These are phyloP conservation scores for Cucurbita argyrosperma DNA, from an alignment of 306 rosid species.

Conservation along the genomic window DNA sequence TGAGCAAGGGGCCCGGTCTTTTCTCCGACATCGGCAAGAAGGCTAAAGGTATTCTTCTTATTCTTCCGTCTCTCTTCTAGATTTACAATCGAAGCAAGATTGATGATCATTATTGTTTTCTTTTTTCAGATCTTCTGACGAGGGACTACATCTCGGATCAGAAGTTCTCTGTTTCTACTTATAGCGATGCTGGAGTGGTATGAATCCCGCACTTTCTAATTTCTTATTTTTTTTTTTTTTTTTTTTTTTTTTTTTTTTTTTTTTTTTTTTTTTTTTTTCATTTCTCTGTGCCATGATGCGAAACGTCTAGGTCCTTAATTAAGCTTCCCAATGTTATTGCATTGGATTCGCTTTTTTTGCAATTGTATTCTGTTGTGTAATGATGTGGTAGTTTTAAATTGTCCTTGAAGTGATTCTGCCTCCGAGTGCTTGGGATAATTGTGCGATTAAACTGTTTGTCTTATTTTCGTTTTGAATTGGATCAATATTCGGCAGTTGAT, in stretches of 20 bases:
- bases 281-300: neutral
- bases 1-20: constrained; percentile 85
- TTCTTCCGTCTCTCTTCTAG: neutral
- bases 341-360: neutral
- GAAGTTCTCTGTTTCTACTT: constrained; percentile 57
- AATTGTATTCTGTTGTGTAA: neutral
- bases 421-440: neutral
- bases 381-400: neutral
- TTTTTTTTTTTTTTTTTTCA: neutral
- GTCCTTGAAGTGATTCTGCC: neutral
- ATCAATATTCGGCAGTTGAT: neutral
- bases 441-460: neutral
- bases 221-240: neutral
- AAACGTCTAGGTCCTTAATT: neutral
- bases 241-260: neutral
- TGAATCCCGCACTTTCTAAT: neutral
- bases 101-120: neutral
- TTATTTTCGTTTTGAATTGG: neutral
- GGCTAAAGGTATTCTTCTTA: constrained; percentile 42
- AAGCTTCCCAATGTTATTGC: neutral
- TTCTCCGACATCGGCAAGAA: constrained; percentile 82
- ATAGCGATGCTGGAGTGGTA: constrained; percentile 77
- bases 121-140: constrained; percentile 53
- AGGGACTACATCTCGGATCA: constrained; percentile 72
- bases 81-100: neutral